These are phyloP conservation scores for Ehretia macrophylla DNA, from an alignment of 257 asterid species.

Conservation along the genomic window DNA sequence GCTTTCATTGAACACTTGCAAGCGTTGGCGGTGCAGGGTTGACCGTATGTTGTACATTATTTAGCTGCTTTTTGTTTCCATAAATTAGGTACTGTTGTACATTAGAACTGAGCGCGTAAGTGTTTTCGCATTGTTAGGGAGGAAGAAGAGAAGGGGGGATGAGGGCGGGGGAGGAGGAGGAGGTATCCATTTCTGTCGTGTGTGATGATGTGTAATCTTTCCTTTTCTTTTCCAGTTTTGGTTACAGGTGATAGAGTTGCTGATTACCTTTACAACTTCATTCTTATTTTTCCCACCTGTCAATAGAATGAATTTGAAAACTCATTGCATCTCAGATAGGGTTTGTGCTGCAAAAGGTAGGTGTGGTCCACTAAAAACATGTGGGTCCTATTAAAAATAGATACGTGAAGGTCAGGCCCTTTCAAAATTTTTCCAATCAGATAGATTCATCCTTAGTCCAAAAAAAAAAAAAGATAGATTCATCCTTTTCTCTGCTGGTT, in stretches of 20 bases:
- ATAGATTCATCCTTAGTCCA: too few relatives aligned
- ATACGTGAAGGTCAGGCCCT: too few relatives aligned
- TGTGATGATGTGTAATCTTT: not conserved
- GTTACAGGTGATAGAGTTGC: not conserved
- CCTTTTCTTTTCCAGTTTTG: not conserved
- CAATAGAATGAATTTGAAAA: too few relatives aligned
- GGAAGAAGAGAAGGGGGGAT: not conserved
- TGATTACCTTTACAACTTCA: not conserved
- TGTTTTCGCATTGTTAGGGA: not conserved
- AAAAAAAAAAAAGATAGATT: too few relatives aligned
- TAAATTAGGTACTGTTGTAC: conserved; percentile 11
- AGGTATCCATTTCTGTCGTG: not conserved
- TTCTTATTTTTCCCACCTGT: too few relatives aligned
- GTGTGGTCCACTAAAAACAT: too few relatives aligned
- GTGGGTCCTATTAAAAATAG: too few relatives aligned
- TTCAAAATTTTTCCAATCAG: too few relatives aligned
- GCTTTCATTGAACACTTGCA: conserved; percentile 81
- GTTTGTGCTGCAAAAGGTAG: too few relatives aligned
- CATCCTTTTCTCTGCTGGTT: too few relatives aligned
- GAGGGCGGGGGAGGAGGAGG: not conserved
- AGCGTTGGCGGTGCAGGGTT: conserved; percentile 88
- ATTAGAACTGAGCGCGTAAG: conserved; percentile 3
- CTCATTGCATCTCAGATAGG: too few relatives aligned
- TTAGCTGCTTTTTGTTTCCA: conserved; percentile 8
- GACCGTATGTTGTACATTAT: conserved; percentile 10